phyloP scores from a whole-genome alignment of 768 basidiomycete genomes.

The Gymnopilus dilepis region DNA sequence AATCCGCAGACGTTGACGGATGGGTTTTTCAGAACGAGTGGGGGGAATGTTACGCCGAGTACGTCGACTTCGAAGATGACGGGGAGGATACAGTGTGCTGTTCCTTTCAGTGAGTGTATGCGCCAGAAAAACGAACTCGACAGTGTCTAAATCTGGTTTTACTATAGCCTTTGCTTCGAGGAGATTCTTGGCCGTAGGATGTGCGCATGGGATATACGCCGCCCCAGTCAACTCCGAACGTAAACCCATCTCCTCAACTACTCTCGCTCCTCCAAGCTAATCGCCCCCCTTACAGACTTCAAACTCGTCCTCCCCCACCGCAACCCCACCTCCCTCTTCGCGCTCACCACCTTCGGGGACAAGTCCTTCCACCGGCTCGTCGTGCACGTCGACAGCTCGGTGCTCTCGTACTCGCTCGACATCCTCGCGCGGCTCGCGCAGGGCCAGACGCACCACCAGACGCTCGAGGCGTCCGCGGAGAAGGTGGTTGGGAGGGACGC shows the following conservation, averaged over 20 bases:
- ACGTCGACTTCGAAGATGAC: constrained; percentile 44
- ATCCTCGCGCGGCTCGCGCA: constrained; percentile 64
- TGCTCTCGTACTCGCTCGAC: constrained; percentile 75
- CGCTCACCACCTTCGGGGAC: constrained; percentile 48
- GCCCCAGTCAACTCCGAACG: constrained; percentile 59
- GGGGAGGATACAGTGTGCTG: constrained; percentile 64
- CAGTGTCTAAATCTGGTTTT: not conserved
- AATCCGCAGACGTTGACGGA: constrained; percentile 63
- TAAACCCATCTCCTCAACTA: constrained; percentile 33
- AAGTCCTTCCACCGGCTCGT: constrained; percentile 69
- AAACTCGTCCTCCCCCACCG: constrained; percentile 56
- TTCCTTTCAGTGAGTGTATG: constrained; percentile 63
- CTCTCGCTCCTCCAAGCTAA: not conserved
- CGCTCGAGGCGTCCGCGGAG: constrained; percentile 64
- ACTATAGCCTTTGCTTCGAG: constrained; percentile 52
- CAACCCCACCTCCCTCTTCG: constrained; percentile 59
- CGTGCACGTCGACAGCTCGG: constrained; percentile 60
- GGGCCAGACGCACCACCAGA: constrained; percentile 49
- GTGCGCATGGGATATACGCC: constrained; percentile 72
- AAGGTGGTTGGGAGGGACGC: constrained; percentile 58
- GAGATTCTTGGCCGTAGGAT: constrained; percentile 68
- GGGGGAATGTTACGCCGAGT: constrained; percentile 31
- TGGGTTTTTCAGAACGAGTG: constrained; percentile 60
- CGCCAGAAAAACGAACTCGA: too few species aligned
- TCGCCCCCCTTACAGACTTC: constrained; percentile 48